Conservation (phyloP, 331 rosid genomes). For the Malus hybrid region DNA sequence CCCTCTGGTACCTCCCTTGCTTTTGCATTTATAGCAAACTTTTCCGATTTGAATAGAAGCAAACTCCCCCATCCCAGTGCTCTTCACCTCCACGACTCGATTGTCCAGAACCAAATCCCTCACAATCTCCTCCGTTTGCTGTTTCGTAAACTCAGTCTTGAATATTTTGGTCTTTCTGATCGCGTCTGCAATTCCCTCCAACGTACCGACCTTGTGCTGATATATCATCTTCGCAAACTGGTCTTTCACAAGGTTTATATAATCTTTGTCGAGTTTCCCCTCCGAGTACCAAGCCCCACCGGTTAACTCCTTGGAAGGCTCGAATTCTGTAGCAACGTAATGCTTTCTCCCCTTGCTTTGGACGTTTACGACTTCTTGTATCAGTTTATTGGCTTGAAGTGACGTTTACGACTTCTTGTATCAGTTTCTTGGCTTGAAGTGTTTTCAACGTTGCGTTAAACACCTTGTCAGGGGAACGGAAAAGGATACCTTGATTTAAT, state of each 20-base stretch:
- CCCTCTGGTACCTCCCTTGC: slow-evolving; percentile 35
- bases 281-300: slow-evolving; percentile 66
- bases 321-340: slow-evolving; percentile 59
- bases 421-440: slow-evolving; percentile 42
- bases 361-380: slow-evolving; percentile 55
- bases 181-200: slow-evolving; percentile 32
- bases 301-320: slow-evolving; percentile 56
- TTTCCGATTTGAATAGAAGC: slow-evolving; percentile 40
- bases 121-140: slow-evolving; percentile 54
- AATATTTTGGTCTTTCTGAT: slow-evolving; percentile 18
- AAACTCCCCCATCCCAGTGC: slow-evolving; percentile 60
- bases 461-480: slow-evolving; percentile 16
- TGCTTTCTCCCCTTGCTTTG: slow-evolving; percentile 56
- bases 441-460: slow-evolving; percentile 36
- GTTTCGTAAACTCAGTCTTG: slow-evolving; percentile 16
- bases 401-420: slow-evolving; percentile 55
- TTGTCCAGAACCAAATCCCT: slow-evolving; percentile 53
- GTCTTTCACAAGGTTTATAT: slow-evolving; percentile 29
- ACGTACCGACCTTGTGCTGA: slow-evolving; percentile 33
- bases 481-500: no score
- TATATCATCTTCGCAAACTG: slow-evolving; percentile 29
- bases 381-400: slow-evolving; percentile 43
- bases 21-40: slow-evolving; percentile 49
- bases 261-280: slow-evolving; percentile 40
- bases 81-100: slow-evolving; percentile 39